Evolutionary conservation across 2,329 filamentous ascomycete genomes (phyloP).

Genomic region (Ophiognomonia clavigignenti-juglandacearum): DNA sequence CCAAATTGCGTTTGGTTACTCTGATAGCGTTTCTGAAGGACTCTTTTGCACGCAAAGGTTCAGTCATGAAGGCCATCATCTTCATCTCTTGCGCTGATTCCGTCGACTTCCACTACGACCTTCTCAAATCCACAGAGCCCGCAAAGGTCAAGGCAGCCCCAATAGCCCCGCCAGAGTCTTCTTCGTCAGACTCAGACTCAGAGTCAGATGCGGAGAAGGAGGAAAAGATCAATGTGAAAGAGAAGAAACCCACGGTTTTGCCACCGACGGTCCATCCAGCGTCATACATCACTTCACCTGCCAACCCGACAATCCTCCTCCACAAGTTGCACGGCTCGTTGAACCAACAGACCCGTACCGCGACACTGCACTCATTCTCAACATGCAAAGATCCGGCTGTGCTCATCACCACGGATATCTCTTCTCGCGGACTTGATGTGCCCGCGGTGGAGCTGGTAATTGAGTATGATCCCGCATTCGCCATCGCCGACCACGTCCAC

Average conservation of each 20-base stretch:
- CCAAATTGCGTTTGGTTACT: slow-evolving; percentile 87
- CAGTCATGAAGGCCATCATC: slow-evolving; percentile 93
- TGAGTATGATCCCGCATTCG: slow-evolving; percentile 95
- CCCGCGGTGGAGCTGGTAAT: slow-evolving; percentile 92
- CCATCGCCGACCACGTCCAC: slow-evolving; percentile 88
- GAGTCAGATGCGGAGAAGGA: no score
- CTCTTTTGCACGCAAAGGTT: slow-evolving; percentile 81
- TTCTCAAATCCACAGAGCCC: slow-evolving; percentile 50
- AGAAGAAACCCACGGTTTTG: slow-evolving; percentile 26
- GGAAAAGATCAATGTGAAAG: no score
- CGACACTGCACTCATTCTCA: slow-evolving; percentile 77
- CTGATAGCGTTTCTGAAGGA: slow-evolving; percentile 79
- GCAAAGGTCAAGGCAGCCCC: no score
- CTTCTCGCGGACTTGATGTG: slow-evolving; percentile 90
- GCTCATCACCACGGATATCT: slow-evolving; percentile 90
- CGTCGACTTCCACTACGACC: slow-evolving; percentile 91
- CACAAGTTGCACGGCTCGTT: slow-evolving; percentile 91
- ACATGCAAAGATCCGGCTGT: slow-evolving; percentile 70
- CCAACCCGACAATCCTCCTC: slow-evolving; percentile 68
- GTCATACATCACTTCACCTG: slow-evolving; percentile 67
- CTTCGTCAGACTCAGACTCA: slow-evolving; percentile 5
- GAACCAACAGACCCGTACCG: slow-evolving; percentile 79
- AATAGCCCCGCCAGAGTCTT: slow-evolving; percentile 26
- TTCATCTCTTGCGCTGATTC: slow-evolving; percentile 97
- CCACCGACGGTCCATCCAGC: slow-evolving; percentile 55